Evolutionary conservation across 495 filamentous ascomycete species (phyloP), one percentile per base, ranked within the genome.

Genomic region (Trichocladium uniseriatum): DNA sequence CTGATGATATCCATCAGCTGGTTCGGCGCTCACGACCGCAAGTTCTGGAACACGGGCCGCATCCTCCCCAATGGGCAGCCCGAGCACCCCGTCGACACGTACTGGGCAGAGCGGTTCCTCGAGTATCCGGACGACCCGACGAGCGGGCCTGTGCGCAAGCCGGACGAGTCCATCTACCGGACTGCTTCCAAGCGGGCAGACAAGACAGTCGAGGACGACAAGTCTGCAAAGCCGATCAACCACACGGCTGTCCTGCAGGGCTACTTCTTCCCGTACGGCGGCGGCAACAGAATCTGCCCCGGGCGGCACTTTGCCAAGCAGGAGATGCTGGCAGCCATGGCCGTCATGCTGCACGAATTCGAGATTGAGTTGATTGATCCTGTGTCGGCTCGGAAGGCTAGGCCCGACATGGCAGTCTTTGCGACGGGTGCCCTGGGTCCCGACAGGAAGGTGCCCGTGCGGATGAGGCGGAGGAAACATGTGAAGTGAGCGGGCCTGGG

Each of bases 101-200:
- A 66, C 52, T 72, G 68, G 68, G 61, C 65, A 20, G 68, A 70
- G 53, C 58, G 65, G 4, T 72, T 69, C 36, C 38, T 72, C 11
- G 54, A 61, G n/a, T 67, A 65, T 14, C 55, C 63, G 0, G 53
- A 54, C 38, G 61, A 69, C 37, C 57, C 66, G 11, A n/a, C 34
- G 3, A 66, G 61, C 27, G 67, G 66, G 6, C 66, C 66, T 7
- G 29, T 54, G 6, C 48, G 55, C 41, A 56, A 55, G 55, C 0
- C 38, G 5, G 47, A 53, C 15, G 35, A 16, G 6, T 21, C 27
- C 0, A 8, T 45, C 8, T 18, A 38, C 20, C 16, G 31, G 7
- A n/a, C 45, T 5, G 1, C 28, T 9, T 1, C 37, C 2, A 40
- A 19, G 20, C 21, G 0, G 15, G n/a, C 6, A 28, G 38, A 43